These are phyloP conservation scores for Phialocephala subalpina DNA, from an alignment of 2,329 filamentous ascomycete species.

Conservation along the genomic window DNA sequence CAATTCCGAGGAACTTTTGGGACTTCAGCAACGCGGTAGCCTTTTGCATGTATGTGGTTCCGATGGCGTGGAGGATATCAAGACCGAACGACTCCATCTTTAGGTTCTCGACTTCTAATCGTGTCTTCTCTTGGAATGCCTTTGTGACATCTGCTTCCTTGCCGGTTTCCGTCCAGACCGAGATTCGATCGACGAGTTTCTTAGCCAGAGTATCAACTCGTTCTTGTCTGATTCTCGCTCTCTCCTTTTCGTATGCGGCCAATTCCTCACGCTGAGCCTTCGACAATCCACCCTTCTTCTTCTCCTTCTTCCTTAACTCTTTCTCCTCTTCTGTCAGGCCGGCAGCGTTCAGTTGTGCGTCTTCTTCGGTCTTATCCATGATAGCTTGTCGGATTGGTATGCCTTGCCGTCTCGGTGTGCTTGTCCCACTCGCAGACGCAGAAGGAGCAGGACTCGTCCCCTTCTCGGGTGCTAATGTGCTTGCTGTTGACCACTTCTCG, in stretches of 20 bases:
- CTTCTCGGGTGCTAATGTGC: conserved; percentile 40
- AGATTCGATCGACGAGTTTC: conserved; percentile 89
- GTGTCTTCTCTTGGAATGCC: conserved; percentile 93
- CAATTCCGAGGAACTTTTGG: conserved; percentile 96
- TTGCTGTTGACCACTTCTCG: conserved; percentile 21
- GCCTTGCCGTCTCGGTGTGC: conserved; percentile 48
- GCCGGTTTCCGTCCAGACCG: conserved; percentile 97
- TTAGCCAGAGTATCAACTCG: conserved; percentile 83
- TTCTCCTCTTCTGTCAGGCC: conserved; percentile 77
- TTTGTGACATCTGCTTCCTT: conserved; percentile 83
- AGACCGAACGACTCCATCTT: conserved; percentile 99
- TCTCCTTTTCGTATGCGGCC: conserved; percentile 86
- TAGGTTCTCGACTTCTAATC: conserved; percentile 93
- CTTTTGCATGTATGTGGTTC: conserved; percentile 88
- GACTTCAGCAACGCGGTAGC: conserved; percentile 88
- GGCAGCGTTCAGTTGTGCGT: conserved; percentile 69
- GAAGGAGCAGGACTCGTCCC: conserved; percentile 42
- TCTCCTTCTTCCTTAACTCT: conserved; percentile 79
- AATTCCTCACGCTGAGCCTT: conserved; percentile 96
- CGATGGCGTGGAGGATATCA: conserved; percentile 95
- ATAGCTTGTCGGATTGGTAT: conserved; percentile 86
- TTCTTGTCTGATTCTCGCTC: conserved; percentile 84
- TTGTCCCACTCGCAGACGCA: conserved; percentile 47
- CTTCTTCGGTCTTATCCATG: conserved; percentile 87
- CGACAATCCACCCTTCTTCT: conserved; percentile 85